Evolutionary conservation across 805 yeast genomes (phyloP), one percentile per base, ranked within the genome.

Genomic region (Yarrowia deformans): DNA sequence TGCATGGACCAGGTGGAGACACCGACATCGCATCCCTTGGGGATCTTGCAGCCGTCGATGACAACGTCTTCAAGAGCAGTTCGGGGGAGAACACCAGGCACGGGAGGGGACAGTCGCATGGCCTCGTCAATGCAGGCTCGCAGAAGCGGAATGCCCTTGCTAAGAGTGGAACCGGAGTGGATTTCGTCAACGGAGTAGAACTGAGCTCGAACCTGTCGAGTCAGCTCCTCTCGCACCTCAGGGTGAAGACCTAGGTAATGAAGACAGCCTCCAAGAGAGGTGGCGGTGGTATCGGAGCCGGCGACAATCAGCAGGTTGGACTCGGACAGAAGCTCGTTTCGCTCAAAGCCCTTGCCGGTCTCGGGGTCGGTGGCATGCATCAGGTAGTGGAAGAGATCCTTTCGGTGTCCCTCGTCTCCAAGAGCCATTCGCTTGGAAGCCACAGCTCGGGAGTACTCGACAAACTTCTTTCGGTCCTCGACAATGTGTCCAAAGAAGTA

Each of bases 251-350:
- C 72, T 1, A 70, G 68, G 67, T 61, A 70, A 13, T 70, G 60
- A 32, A 69, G 50, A 52, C 66, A 48, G 10, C 71, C 70, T 18
- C 69, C 72, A 18, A 70, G 46, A 19, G 72, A 69, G 10, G 72
- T 70, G 8, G 72, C 70, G 8, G 72, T 52, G 37, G 72, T 70
- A 45, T 70, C 72, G n/a, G 72, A 70, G 29, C 72, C 72, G 40
- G 72, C 72, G 8, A 70, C 72, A 58, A 70, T 70, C 32, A 70
- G 69, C 8, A 70, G 67, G 56, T 70, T 70, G 18, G 71, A 69
- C 45, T 70, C 72, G 23, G 72, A 70, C 70, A 70, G 69, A 16
- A 70, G 67, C 67, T 70, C 72, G 66, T 70, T 70, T 68, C 64
- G 68, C 40, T 56, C 56, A 42, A 70, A 70, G 12, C 71, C 71